phyloP scores from a whole-genome alignment of 2,329 filamentous ascomycete genomes.

The Calycina herbarum region DNA sequence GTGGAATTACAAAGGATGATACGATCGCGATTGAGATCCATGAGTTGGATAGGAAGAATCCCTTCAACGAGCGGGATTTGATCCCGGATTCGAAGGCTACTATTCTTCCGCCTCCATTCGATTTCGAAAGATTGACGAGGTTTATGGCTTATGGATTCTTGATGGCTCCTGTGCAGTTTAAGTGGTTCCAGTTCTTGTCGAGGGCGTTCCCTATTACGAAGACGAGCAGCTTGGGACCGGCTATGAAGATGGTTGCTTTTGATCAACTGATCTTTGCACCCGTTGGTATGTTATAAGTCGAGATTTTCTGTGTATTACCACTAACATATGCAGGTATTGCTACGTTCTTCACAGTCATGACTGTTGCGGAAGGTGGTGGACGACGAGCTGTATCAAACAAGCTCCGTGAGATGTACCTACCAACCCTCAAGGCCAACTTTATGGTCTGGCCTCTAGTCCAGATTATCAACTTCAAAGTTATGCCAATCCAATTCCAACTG shows the following conservation, averaged over 20 bases:
- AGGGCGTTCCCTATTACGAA: conserved; percentile 82
- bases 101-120: conserved; percentile 74
- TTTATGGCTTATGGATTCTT: conserved; percentile 98
- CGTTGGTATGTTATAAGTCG: conserved; percentile 57
- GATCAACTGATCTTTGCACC: conserved; percentile 95
- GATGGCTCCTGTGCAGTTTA: conserved; percentile 93
- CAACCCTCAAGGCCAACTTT: conserved; percentile 93
- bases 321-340: conserved; percentile 58
- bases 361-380: conserved; percentile 87
- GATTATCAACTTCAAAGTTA: conserved; percentile 91
- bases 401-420: conserved; percentile 89
- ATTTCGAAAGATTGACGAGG: conserved; percentile 89
- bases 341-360: conserved; percentile 95
- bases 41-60: conserved; percentile 80
- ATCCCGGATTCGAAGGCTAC: conserved; percentile 60
- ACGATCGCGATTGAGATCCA: conserved; percentile 83
- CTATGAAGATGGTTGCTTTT: conserved; percentile 85
- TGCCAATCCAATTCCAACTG: conserved; percentile 95
- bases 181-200: conserved; percentile 89
- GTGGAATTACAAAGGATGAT: conserved; percentile 60
- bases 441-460: conserved; percentile 94
- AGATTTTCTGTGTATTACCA: neutral
- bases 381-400: conserved; percentile 77
- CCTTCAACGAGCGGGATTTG: conserved; percentile 63
- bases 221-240: conserved; percentile 69